Evolutionary conservation across 352 stramenopile species (phyloP), one percentile per base, ranked within the genome.

Genomic region (Phytopythium cucurbitacearum): DNA sequence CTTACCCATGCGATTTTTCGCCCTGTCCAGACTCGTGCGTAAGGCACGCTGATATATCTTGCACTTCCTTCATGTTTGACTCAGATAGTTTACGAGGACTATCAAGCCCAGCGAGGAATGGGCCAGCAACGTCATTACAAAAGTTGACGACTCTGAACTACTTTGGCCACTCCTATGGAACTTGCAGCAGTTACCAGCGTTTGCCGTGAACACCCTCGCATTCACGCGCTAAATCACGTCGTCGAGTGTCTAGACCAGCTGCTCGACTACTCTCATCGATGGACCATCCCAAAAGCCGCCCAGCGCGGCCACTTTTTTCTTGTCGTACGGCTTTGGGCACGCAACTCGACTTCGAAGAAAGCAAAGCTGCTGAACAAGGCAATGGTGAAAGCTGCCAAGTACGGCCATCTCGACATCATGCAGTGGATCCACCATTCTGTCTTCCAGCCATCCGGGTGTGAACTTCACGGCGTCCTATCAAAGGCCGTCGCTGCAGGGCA

Each of bases 321-420:
- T 15, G 33, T 51, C 13, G 33, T 35, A 33, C 34, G 13, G 0
- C 32, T 51, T 15, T 9, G 16, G n/a, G 12, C 13, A 12, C 36
- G 7, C 35, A 42, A 7, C 46, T 4, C 15, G 11, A 15, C 34
- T 11, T 39, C 41, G 16, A 4, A 33, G 3, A 15, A 7, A 5
- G 12, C 33, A 41, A 51, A 42, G 46, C 6, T 51, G 5, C 3
- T 42, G 7, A 33, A 36, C 5, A 42, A 40, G 7, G 46, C 34
- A 13, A 51, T 51, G 34, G 33, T 6, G 1, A 32, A 10, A 13
- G 46, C 46, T 15, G 46, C 46, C 10, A 5, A 13, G 6, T 32
- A 42, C 35, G 36, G 36, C 34, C 46, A 41, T 9, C 12, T 51
- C n/a, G 33, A 51, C 46, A 16, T 51, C 13, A 35, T 51, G 46